Percentiles rank a stretch among this genome's conserved stretches.
These are phyloP conservation scores for Echium plantagineum DNA, from an alignment of 257 asterid species.

Conservation along the genomic window DNA sequence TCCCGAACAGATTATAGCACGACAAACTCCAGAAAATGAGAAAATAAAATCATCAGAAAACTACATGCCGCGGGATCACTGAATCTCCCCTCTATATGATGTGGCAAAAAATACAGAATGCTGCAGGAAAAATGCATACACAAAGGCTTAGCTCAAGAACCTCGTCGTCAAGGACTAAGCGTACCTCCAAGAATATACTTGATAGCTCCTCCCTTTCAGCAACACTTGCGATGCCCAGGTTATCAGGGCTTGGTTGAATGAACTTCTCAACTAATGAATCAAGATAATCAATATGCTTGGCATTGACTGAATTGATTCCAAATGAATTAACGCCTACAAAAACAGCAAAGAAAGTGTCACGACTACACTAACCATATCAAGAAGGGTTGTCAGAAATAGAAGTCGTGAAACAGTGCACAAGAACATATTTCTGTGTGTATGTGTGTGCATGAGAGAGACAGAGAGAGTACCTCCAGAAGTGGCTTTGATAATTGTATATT, in stretches of 20 bases:
- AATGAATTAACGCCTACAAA: slow-evolving; percentile 87
- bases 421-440: not conserved
- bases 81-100: not conserved
- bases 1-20: slow-evolving; percentile 6
- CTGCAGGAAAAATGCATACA: not conserved
- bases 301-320: slow-evolving; percentile 83
- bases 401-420: not conserved
- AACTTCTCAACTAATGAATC: slow-evolving; percentile 76
- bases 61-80: not conserved
- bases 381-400: too few relatives aligned
- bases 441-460: too few relatives aligned
- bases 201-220: slow-evolving; percentile 89
- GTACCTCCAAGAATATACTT: slow-evolving; percentile 86
- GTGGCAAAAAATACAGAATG: not conserved
- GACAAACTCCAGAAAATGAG: too few relatives aligned
- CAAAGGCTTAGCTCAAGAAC: too few relatives aligned
- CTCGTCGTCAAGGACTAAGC: not conserved
- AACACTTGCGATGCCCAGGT: slow-evolving; percentile 42
- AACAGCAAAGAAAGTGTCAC: not conserved
- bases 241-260: slow-evolving; percentile 43
- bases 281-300: slow-evolving; percentile 64
- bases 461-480: slow-evolving; percentile 77
- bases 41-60: too few relatives aligned
- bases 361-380: too few relatives aligned
- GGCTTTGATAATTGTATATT: slow-evolving; percentile 68